These are phyloP conservation scores for Dentipellis fragilis DNA, from an alignment of 768 basidiomycete species.

Conservation along the genomic window DNA sequence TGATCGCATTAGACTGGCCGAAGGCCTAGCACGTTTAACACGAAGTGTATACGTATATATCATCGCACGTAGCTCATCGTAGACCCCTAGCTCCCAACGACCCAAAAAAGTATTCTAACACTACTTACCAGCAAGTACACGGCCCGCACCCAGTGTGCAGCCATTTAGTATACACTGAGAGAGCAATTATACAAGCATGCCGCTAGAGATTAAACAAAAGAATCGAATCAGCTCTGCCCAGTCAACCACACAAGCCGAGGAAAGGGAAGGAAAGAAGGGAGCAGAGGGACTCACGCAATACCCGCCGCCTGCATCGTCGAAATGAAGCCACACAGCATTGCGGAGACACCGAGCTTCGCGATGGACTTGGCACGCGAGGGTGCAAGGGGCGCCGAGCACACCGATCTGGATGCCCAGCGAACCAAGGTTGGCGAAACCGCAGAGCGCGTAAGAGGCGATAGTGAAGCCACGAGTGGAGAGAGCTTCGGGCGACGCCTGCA, in stretches of 20 bases:
- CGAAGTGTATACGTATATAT: not conserved
- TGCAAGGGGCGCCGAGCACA: constrained; percentile 59
- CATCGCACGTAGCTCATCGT: not conserved
- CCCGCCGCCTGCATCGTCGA: constrained; percentile 52
- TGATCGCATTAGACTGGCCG: too few relatives aligned
- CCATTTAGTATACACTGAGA: not conserved
- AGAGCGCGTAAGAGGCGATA: constrained; percentile 80
- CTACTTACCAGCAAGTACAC: too few relatives aligned
- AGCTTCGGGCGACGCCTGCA: constrained; percentile 35
- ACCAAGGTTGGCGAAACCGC: constrained; percentile 84
- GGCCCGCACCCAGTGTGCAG: not conserved
- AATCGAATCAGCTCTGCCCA: not conserved
- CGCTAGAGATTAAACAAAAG: constrained; percentile 8
- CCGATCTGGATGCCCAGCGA: constrained; percentile 84
- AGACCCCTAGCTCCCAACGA: not conserved
- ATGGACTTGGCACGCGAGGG: constrained; percentile 64
- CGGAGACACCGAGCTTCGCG: constrained; percentile 55
- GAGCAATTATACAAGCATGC: constrained; percentile 20
- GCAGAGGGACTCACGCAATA: constrained; percentile 37
- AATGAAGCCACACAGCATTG: constrained; percentile 64
- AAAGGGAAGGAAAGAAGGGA: not conserved
- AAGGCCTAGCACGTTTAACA: too few relatives aligned
- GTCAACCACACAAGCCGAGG: not conserved
- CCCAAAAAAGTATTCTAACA: not conserved
- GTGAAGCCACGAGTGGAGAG: constrained; percentile 68